phyloP scores from a whole-genome alignment of 192 early-diverging fungal genomes.

The Cetraspora pellucida region DNA sequence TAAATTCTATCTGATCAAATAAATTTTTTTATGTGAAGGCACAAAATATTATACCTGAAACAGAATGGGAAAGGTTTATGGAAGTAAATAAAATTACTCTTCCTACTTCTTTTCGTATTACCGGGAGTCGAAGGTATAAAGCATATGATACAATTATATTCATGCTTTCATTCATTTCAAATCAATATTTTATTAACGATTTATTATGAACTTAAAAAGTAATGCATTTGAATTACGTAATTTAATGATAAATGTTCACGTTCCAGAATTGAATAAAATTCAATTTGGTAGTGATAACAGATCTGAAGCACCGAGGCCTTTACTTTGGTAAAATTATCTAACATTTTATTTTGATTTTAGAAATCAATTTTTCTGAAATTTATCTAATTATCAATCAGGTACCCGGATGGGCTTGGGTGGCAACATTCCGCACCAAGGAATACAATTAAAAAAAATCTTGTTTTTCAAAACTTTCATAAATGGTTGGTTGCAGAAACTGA shows the following conservation, averaged over 20 bases:
- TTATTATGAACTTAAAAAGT: slow-evolving; percentile 36
- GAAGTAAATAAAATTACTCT: slow-evolving; percentile 69
- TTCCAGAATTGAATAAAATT: slow-evolving; percentile 51
- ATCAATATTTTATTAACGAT: neutral
- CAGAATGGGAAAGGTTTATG: slow-evolving; percentile 79
- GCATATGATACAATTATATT: neutral
- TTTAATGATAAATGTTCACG: slow-evolving; percentile 62
- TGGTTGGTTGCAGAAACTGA: slow-evolving; percentile 98
- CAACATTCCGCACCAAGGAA: slow-evolving; percentile 76
- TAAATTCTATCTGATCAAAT: neutral
- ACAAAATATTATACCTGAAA: slow-evolving; percentile 72
- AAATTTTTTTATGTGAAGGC: slow-evolving; percentile 44
- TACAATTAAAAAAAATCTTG: slow-evolving; percentile 75
- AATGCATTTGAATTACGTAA: slow-evolving; percentile 72
- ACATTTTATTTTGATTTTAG: neutral
- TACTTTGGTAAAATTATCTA: slow-evolving; percentile 67
- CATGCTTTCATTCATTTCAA: neutral
- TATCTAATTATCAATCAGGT: slow-evolving; percentile 44
- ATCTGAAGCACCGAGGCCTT: slow-evolving; percentile 72
- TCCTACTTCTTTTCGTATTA: slow-evolving; percentile 93
- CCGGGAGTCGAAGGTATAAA: slow-evolving; percentile 76
- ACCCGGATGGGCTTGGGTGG: slow-evolving; percentile 93
- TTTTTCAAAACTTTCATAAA: slow-evolving; percentile 82
- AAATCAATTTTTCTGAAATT: neutral
- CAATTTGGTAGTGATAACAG: slow-evolving; percentile 69